These are phyloP conservation scores for Primulina tabacum DNA, from an alignment of 257 asterid species.

Conservation along the genomic window DNA sequence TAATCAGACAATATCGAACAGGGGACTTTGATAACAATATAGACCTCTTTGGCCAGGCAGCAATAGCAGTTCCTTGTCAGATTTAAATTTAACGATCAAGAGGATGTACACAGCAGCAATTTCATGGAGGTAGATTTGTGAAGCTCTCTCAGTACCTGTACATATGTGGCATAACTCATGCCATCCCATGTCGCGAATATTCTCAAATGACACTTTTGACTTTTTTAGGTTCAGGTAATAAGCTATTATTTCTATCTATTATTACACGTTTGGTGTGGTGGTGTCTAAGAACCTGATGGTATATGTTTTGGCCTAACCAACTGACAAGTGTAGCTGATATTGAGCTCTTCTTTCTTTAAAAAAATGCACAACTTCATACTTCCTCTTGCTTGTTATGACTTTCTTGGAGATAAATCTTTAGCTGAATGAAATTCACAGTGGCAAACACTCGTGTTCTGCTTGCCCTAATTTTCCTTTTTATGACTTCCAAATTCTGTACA, in stretches of 20 bases:
- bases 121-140: constrained; percentile 3
- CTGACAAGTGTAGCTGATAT: neutral
- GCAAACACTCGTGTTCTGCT: neutral
- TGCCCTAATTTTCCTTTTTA: neutral
- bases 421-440: neutral
- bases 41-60: constrained; percentile 30
- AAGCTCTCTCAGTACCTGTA: neutral
- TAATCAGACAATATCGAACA: constrained; percentile 36
- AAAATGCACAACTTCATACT: neutral
- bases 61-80: constrained; percentile 43
- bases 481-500: neutral
- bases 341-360: neutral
- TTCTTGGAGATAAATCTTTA: neutral
- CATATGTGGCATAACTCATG: neutral
- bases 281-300: neutral
- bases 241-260: no score
- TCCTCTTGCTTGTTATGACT: neutral
- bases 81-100: constrained; percentile 30
- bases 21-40: constrained; percentile 27
- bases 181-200: neutral
- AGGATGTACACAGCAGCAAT: constrained; percentile 5
- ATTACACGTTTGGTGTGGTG: neutral
- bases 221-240: neutral
- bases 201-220: neutral
- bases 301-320: neutral